Evolutionary conservation across 768 basidiomycete species (phyloP), one percentile per base, ranked within the genome.

Genomic region (Boletus edulis): DNA sequence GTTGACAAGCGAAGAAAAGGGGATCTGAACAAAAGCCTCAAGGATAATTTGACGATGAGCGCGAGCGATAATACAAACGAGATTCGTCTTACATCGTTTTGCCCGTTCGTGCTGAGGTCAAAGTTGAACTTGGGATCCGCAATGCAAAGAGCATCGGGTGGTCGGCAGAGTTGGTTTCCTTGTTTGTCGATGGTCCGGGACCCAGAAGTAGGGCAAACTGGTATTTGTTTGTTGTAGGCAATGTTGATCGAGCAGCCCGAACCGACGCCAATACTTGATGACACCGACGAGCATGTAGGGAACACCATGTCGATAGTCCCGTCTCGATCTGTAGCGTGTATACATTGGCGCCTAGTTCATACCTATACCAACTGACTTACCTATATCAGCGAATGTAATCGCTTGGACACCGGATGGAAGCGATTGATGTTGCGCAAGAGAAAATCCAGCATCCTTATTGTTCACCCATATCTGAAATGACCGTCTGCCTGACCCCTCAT

Each of bases 271-370:
- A 79, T 83, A 1, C 79, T 75, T 1, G 76, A 67, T 0, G 89
- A 86, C n/a, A 91, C 82, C 3, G 78, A 81, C 0, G 76, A 72
- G 67, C 97, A 99, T 1, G 89, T 89, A 0, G 91, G 81, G 66
- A 98, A 93, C 43, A 99, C 78, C 80, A 98, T 85, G 69, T 98
- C 97, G 32, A 98, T 89, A 1, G 96, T 95, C 1, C 97, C 97
- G 62, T 98, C 97, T 8, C 97, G 85, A 65, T 98, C 95, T 89
- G 56, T 3, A 48, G 27, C 31, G 22, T 13, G 73, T 51, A 45
- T 51, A 45, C 38, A 18, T 51, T 8, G 20, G 49, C 49, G 17
- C 46, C n/a, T 6, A 54, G 22, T 32, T 9, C 22, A 3, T 10
- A 32, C 31, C 24, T 39, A 22, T 18, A 42, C 41, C 15, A n/a